Base-by-base conservation (phyloP, 2,329 filamentous ascomycete genomes). In the Aspergillus sp. region DNA sequence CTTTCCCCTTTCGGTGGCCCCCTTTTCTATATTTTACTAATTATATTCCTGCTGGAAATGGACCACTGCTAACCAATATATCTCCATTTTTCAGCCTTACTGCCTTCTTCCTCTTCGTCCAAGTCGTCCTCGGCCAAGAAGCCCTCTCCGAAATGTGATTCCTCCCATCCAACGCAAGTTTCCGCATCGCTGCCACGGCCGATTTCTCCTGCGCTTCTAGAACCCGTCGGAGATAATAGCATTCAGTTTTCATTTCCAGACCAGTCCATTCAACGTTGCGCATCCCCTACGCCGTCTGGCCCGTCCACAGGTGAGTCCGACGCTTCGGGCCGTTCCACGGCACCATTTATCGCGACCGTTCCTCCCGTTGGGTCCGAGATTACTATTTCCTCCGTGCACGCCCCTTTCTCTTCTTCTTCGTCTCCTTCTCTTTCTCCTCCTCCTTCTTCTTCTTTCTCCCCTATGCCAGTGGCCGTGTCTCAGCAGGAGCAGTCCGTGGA, bases 301-400 rank as follows among this genome's bases (percentile, higher is more conserved):
- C 54, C 53, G 52, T 57, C 53, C 41, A 49, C 48, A 66, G 62
- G 65, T 68, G 65, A 68, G 65, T 63, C 61, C 51, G 59, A 48
- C 55, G 57, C 60, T 50, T 61, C 61, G 57, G 60, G 50, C 59
- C 58, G 54, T 53, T 55, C 57, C 56, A 60, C 54, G 50, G 53
- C 58, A 55, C 59, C 46, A 45, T 54, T 50, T 32, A 53, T 56
- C 42, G 48, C 57, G 17, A 39, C n/a, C 10, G 10, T 19, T 15
- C 15, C 51, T 15, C 46, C 55, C 49, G 23, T 52, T 47, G 49
- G 38, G 23, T 53, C 56, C 49, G 49, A 55, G 32, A 49, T 56
- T 56, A 54, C 25, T 30, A 30, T 12, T 39, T 20, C 37, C 19
- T 19, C 19, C 51, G 55, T 45, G 50, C 37, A 46, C 51, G 37